Percentiles rank a stretch among this genome's conserved stretches.
These are phyloP conservation scores for Ogataea saltuana DNA, from an alignment of 805 yeast species.

Conservation along the genomic window DNA sequence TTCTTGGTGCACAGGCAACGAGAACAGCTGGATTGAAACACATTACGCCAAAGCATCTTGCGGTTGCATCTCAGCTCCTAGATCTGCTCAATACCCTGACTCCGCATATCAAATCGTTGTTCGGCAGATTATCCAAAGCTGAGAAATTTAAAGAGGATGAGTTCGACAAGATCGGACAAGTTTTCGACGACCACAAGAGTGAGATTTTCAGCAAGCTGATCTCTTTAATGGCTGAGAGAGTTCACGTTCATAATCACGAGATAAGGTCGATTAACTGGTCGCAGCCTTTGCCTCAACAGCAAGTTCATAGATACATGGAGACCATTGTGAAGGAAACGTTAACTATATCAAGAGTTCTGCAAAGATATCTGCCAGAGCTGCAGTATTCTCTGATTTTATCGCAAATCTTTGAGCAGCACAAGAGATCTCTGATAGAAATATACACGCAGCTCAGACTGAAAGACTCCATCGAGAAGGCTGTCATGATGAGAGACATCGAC, in stretches of 20 bases:
- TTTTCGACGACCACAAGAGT: constrained; percentile 58
- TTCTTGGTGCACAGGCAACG: constrained; percentile 75
- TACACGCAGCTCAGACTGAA: constrained; percentile 50
- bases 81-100: constrained; percentile 45
- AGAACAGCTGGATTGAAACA: constrained; percentile 71
- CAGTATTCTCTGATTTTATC: constrained; percentile 48
- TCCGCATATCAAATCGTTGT: constrained; percentile 36
- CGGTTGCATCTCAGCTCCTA: constrained; percentile 66
- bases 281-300: constrained; percentile 41
- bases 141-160: constrained; percentile 39
- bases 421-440: constrained; percentile 52
- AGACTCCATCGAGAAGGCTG: constrained; percentile 54
- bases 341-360: constrained; percentile 62
- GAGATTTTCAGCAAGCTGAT: constrained; percentile 65
- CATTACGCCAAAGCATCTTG: constrained; percentile 70
- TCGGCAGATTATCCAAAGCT: constrained; percentile 28
- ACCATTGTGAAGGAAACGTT: constrained; percentile 63
- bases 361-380: constrained; percentile 53
- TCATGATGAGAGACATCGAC: constrained; percentile 58
- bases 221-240: constrained; percentile 70
- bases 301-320: constrained; percentile 65
- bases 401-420: constrained; percentile 58
- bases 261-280: constrained; percentile 54
- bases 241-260: constrained; percentile 49
- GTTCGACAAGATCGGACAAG: constrained; percentile 41